Percentiles rank a stretch among this genome's conserved stretches.
These are phyloP conservation scores for Phialocephala subalpina DNA, from an alignment of 2,329 filamentous ascomycete species.

Conservation along the genomic window DNA sequence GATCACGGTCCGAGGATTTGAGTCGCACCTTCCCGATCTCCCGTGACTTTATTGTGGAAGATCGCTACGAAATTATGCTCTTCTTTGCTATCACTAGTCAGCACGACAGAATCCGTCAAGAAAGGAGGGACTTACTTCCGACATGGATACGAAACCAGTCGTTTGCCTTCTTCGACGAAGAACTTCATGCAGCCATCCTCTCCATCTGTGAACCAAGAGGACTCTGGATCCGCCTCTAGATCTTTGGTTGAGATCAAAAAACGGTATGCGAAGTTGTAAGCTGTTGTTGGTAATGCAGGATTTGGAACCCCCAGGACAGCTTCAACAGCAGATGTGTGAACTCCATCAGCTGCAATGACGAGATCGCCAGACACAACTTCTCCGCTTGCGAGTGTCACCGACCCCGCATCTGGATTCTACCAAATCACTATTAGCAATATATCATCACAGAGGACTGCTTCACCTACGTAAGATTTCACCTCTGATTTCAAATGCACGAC, in stretches of 20 bases:
- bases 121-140: slow-evolving; percentile 37
- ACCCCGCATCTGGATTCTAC: slow-evolving; percentile 49
- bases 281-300: slow-evolving; percentile 22
- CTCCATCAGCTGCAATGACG: slow-evolving; percentile 48
- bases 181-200: slow-evolving; percentile 39
- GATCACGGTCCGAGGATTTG: not conserved
- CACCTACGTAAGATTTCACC: slow-evolving; percentile 45
- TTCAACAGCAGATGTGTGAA: slow-evolving; percentile 40
- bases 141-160: slow-evolving; percentile 58
- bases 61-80: slow-evolving; percentile 59
- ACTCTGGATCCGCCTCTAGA: slow-evolving; percentile 42
- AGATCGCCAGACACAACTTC: slow-evolving; percentile 45
- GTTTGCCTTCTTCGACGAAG: slow-evolving; percentile 46
- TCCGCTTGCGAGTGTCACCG: slow-evolving; percentile 52
- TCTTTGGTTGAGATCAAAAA: slow-evolving; percentile 40
- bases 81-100: slow-evolving; percentile 42
- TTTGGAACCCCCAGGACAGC: slow-evolving; percentile 20
- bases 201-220: slow-evolving; percentile 41
- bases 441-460: too few relatives aligned
- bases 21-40: slow-evolving; percentile 19
- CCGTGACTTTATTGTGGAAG: slow-evolving; percentile 54
- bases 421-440: too few relatives aligned
- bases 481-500: slow-evolving; percentile 51
- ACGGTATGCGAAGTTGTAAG: slow-evolving; percentile 44
- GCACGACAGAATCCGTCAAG: slow-evolving; percentile 7